Evolutionary conservation across 192 early-diverging fungal genomes (phyloP).

Genomic region (Fimicolochytrium jonesii): DNA sequence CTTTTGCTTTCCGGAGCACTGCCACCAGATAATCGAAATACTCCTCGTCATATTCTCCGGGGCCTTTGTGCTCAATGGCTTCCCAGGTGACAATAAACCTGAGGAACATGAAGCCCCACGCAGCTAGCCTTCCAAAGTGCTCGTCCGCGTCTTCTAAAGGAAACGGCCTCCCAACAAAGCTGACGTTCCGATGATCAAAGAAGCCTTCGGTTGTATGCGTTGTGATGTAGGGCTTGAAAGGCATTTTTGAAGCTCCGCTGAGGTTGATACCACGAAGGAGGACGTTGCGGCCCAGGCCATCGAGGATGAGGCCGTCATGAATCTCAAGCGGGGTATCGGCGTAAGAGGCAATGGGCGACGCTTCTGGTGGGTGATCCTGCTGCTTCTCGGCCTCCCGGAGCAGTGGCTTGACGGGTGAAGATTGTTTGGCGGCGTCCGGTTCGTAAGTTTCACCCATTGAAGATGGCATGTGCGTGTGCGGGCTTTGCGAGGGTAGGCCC

Average conservation of each 20-base stretch:
- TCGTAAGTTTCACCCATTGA: too few relatives aligned
- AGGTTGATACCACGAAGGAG: slow-evolving; percentile 73
- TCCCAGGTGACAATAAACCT: slow-evolving; percentile 78
- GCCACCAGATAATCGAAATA: slow-evolving; percentile 68
- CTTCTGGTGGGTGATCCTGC: too few relatives aligned
- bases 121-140: slow-evolving; percentile 63
- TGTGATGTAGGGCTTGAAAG: slow-evolving; percentile 34
- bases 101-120: slow-evolving; percentile 76
- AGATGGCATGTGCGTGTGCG: too few relatives aligned
- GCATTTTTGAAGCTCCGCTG: slow-evolving; percentile 66
- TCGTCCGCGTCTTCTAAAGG: slow-evolving; percentile 68
- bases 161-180: slow-evolving; percentile 73
- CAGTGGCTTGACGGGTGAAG: too few relatives aligned
- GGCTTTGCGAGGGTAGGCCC: too few relatives aligned
- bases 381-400: too few relatives aligned
- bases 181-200: slow-evolving; percentile 66
- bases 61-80: slow-evolving; percentile 46
- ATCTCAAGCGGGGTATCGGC: too few relatives aligned
- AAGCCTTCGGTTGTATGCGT: slow-evolving; percentile 49
- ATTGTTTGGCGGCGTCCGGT: too few relatives aligned
- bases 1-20: slow-evolving; percentile 62
- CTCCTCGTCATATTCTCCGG: slow-evolving; percentile 66
- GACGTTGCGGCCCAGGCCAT: slow-evolving; percentile 60
- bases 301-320: too few relatives aligned
- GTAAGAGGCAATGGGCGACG: too few relatives aligned